Evolutionary conservation across 768 basidiomycete species (phyloP), one percentile per base, ranked within the genome.

Genomic region (Clavulina sp.): DNA sequence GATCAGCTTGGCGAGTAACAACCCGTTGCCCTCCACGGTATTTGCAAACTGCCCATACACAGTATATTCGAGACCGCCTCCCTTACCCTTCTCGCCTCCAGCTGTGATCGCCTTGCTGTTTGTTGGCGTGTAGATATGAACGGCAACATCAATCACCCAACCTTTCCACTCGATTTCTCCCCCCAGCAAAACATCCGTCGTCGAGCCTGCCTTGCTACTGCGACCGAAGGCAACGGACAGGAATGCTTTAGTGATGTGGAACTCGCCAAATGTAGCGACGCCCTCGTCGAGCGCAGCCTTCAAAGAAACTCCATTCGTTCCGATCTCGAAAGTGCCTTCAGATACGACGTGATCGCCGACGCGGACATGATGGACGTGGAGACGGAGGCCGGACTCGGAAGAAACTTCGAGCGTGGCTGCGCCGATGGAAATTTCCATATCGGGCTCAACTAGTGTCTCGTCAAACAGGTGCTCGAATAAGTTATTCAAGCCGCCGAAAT

Each of bases 41-140:
- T n/a, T n/a, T 46, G 7, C n/a, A 23, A n/a, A 46, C 26, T 46
- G 9, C n/a, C 44, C 44, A 46, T 46, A 46, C 16, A 46, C 44
- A 9, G 44, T 46, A 28, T 19, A 46, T 23, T 46, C 44, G n/a
- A 46, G 44, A 46, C 44, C 44, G n/a, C n/a, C n/a, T n/a, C n/a
- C n/a, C n/a, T n/a, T n/a, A n/a, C n/a, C n/a, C n/a, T n/a, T n/a
- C n/a, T n/a, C n/a, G n/a, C n/a, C n/a, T n/a, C n/a, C n/a, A n/a
- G n/a, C n/a, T n/a, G n/a, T n/a, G 16, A 16, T 16, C 26, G n/a
- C n/a, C 44, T 46, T 23, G 26, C n/a, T 16, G 26, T 46, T 23
- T 19, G n/a, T 9, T 13, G 44, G 13, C 26, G n/a, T 9, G 23
- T 46, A 46, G 44, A 46, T 23, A 23, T 46, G 44, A 23, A 46